Evolutionary conservation across 2,329 filamentous ascomycete genomes (phyloP).

Genomic region (Huntiella decipiens): DNA sequence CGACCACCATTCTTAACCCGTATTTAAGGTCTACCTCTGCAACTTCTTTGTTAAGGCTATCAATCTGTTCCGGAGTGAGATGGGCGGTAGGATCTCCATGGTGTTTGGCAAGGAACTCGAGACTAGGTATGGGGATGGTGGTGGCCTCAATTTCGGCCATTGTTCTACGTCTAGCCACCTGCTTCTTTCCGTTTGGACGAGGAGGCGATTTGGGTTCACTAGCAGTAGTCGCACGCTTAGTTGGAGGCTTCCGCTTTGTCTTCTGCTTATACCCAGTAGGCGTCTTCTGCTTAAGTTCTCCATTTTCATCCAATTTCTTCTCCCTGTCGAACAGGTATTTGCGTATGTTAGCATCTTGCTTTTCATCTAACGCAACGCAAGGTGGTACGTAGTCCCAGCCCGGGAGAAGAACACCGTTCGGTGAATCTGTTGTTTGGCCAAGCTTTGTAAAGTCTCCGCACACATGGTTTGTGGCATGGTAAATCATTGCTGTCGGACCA

Average conservation of each 20-base stretch:
- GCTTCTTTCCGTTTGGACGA: too few species aligned
- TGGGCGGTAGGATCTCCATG: slow-evolving; percentile 3
- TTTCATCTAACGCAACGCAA: too few species aligned
- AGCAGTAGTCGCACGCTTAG: background rate
- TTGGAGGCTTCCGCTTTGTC: background rate
- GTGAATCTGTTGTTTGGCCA: background rate
- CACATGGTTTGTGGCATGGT: slow-evolving; percentile 26
- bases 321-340: background rate
- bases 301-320: background rate
- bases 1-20: background rate
- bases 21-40: background rate
- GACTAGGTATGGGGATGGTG: background rate
- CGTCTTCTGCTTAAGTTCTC: background rate
- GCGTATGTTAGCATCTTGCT: background rate
- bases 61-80: background rate
- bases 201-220: background rate
- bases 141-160: background rate
- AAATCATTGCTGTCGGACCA: slow-evolving; percentile 22
- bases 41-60: background rate
- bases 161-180: background rate
- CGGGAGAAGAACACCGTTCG: background rate
- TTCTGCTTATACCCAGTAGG: background rate
- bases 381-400: too few species aligned
- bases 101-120: background rate
- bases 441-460: slow-evolving; percentile 24